These are phyloP conservation scores for Aspergillus terreus DNA, from an alignment of 2,329 filamentous ascomycete genomes.

Conservation along the genomic window DNA sequence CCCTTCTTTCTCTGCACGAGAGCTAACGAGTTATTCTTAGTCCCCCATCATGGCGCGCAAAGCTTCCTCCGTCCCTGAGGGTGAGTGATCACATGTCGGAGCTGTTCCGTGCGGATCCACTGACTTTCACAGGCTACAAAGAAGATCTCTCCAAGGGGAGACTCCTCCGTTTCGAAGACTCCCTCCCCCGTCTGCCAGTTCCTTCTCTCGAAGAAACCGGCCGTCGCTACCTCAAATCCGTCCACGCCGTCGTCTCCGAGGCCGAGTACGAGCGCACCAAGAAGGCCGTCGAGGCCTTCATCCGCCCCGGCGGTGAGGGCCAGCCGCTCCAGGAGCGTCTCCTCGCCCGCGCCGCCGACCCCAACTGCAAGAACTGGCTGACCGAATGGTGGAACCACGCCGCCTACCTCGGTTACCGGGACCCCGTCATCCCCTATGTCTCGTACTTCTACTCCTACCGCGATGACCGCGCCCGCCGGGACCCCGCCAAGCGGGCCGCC, in stretches of 20 bases:
- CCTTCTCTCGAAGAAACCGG: slow-evolving; percentile 63
- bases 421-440: slow-evolving; percentile 95
- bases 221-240: slow-evolving; percentile 63
- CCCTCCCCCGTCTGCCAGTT: slow-evolving; percentile 59
- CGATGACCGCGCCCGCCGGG: slow-evolving; percentile 81
- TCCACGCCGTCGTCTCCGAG: slow-evolving; percentile 59
- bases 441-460: slow-evolving; percentile 99
- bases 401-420: slow-evolving; percentile 88
- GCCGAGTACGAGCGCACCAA: slow-evolving; percentile 61
- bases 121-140: slow-evolving; percentile 52
- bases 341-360: slow-evolving; percentile 71
- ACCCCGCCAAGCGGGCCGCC: slow-evolving; percentile 89
- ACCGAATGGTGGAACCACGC: slow-evolving; percentile 97
- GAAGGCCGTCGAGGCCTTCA: slow-evolving; percentile 82
- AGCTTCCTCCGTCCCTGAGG: slow-evolving; percentile 44
- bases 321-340: slow-evolving; percentile 84
- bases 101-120: not conserved
- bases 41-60: slow-evolving; percentile 41
- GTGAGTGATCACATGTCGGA: slow-evolving; percentile 32
- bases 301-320: slow-evolving; percentile 80
- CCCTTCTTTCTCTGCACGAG: no score
- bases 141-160: slow-evolving; percentile 61
- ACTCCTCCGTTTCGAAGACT: slow-evolving; percentile 66
- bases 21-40: slow-evolving; percentile 16
- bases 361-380: slow-evolving; percentile 87